A percentile compares a stretch with the other conserved stretches of the same genome.
Conservation (phyloP, 139 green algal genomes). For the Tetratostichococcus sp. region DNA sequence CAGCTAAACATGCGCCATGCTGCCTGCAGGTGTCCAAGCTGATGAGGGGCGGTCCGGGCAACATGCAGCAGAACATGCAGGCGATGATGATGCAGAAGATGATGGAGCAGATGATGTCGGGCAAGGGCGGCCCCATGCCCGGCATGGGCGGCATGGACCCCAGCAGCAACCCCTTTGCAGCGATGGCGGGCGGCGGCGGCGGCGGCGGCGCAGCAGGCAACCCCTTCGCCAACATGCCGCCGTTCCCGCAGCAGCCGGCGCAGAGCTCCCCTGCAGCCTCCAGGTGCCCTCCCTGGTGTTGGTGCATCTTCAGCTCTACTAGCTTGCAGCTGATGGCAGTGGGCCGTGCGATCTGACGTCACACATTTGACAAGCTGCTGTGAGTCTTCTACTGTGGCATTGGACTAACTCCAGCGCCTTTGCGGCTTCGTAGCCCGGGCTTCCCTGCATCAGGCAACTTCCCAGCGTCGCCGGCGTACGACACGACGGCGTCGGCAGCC, state of each 20-base stretch:
- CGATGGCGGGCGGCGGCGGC: not conserved
- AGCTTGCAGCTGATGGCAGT: too few species aligned
- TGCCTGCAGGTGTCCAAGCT: not conserved
- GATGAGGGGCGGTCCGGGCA: not conserved
- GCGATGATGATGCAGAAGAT: slow-evolving; percentile 1
- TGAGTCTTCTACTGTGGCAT: too few species aligned
- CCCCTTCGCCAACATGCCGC: not conserved
- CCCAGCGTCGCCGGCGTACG: not conserved
- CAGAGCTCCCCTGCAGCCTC: not conserved
- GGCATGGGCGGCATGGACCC: not conserved
- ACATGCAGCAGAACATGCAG: not conserved
- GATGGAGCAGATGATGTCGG: slow-evolving; percentile 2
- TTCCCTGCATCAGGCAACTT: not conserved
- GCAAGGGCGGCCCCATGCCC: not conserved
- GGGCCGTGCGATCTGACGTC: too few species aligned
- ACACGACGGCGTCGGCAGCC: not conserved
- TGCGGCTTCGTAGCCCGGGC: not conserved
- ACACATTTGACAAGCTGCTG: too few species aligned
- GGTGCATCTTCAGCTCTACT: too few species aligned
- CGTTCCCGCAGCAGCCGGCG: not conserved
- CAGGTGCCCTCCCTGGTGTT: not conserved
- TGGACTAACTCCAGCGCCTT: too few species aligned
- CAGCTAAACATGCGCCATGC: not conserved
- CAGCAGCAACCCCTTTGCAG: not conserved
- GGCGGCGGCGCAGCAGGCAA: too few species aligned